Conservation (phyloP, 129 eudicot genomes). For the Logfia minima region DNA sequence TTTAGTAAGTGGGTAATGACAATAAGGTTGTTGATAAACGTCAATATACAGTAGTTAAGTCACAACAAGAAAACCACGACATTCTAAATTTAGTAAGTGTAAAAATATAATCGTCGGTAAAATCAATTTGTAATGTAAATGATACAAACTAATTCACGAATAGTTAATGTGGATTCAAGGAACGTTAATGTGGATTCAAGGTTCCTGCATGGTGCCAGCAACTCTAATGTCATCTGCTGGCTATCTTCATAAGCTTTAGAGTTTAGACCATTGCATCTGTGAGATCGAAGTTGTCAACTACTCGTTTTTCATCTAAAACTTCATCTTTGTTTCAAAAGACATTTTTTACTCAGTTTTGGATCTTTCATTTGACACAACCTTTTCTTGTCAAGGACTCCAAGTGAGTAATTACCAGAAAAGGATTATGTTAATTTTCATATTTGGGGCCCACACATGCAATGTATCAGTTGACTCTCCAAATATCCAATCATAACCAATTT, state of each 20-base stretch:
- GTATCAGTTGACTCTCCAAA: not conserved
- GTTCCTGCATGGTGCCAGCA: conserved; percentile 43
- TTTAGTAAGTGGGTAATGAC: no score
- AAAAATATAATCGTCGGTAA: no score
- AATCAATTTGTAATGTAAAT: no score
- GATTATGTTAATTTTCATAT: not conserved
- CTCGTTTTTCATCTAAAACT: conserved; percentile 21
- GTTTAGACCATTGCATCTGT: conserved; percentile 17
- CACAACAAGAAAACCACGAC: no score
- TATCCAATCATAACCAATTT: not conserved
- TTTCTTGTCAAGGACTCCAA: conserved; percentile 32
- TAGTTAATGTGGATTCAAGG: not conserved
- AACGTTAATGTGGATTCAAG: no score
- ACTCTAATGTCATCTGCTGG: conserved; percentile 33
- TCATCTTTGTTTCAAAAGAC: conserved; percentile 32
- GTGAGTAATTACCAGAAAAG: conserved; percentile 36
- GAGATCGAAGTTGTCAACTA: conserved; percentile 14
- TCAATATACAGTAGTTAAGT: no score
- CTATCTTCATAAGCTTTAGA: conserved; percentile 27
- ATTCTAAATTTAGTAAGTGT: no score
- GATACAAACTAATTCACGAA: no score
- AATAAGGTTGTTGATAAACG: no score
- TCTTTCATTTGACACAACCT: conserved; percentile 33
- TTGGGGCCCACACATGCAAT: not conserved
- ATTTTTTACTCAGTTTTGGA: conserved; percentile 32